Conservation (phyloP, 495 filamentous ascomycete species). For the Hypoxylon rickii region DNA sequence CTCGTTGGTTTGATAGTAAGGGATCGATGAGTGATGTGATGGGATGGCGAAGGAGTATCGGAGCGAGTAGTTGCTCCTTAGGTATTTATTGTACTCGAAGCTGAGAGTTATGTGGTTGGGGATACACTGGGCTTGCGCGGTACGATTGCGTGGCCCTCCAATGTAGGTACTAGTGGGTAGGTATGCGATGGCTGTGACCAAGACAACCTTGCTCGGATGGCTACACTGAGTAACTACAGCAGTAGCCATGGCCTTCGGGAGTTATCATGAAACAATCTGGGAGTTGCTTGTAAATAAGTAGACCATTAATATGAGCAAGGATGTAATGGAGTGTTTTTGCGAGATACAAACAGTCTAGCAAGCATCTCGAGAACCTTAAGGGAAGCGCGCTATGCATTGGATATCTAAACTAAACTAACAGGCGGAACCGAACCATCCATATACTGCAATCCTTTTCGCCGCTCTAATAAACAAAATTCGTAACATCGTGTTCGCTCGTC, state of each 20-base stretch:
- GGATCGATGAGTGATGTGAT: background rate
- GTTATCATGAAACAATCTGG: no score
- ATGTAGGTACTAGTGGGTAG: background rate
- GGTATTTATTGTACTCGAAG: no score
- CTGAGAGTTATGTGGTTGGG: background rate
- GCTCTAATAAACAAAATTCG: background rate
- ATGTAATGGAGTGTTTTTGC: no score
- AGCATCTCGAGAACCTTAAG: no score
- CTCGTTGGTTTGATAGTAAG: no score
- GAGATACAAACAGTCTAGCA: no score
- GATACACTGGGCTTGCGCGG: background rate
- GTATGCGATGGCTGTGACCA: no score
- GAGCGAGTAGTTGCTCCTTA: no score
- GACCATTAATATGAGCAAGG: no score
- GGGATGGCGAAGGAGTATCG: background rate
- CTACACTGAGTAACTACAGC: background rate
- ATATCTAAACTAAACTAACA: background rate
- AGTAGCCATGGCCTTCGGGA: no score
- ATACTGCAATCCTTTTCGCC: constrained; percentile 1
- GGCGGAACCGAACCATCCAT: background rate
- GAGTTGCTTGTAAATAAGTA: no score
- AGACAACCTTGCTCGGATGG: background rate
- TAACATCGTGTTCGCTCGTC: constrained; percentile 7
- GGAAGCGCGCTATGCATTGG: background rate
- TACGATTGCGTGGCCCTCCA: background rate